Conservation (phyloP, 2,329 filamentous ascomycete species). For the Eutypa lata region DNA sequence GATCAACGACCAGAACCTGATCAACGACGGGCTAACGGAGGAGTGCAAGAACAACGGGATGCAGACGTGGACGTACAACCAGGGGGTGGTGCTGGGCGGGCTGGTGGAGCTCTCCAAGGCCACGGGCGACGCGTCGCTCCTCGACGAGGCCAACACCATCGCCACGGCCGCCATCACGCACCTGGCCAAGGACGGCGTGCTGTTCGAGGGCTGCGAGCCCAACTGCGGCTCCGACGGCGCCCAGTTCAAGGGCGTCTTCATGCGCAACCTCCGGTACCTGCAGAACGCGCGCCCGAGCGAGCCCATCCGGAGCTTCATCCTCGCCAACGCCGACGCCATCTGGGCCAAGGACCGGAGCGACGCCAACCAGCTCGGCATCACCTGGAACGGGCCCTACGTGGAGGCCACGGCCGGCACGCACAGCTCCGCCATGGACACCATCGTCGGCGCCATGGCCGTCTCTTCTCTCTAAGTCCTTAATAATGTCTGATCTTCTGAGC, state of each 20-base stretch:
- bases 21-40: slow-evolving; percentile 51
- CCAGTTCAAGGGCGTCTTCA: slow-evolving; percentile 71
- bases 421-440: slow-evolving; percentile 26
- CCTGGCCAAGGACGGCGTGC: slow-evolving; percentile 42
- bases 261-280: slow-evolving; percentile 59
- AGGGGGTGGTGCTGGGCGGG: slow-evolving; percentile 52
- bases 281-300: slow-evolving; percentile 44
- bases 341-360: slow-evolving; percentile 32
- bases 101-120: slow-evolving; percentile 48
- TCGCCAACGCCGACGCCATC: slow-evolving; percentile 32
- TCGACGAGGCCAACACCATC: slow-evolving; percentile 42
- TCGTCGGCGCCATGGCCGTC: slow-evolving; percentile 24
- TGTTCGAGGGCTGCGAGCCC: slow-evolving; percentile 54
- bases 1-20: slow-evolving; percentile 45
- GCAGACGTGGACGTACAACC: slow-evolving; percentile 52
- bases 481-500: no score
- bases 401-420: slow-evolving; percentile 25
- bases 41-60: slow-evolving; percentile 47
- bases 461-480: neutral
- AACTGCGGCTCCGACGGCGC: slow-evolving; percentile 48
- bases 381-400: slow-evolving; percentile 27
- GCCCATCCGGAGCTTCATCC: slow-evolving; percentile 36
- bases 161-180: slow-evolving; percentile 48
- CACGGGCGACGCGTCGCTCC: slow-evolving; percentile 37
- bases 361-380: slow-evolving; percentile 25